Evolutionary conservation across 1,139 yeast genomes (phyloP), one percentile per base, ranked within the genome.

Genomic region (Candida tropicalis): DNA sequence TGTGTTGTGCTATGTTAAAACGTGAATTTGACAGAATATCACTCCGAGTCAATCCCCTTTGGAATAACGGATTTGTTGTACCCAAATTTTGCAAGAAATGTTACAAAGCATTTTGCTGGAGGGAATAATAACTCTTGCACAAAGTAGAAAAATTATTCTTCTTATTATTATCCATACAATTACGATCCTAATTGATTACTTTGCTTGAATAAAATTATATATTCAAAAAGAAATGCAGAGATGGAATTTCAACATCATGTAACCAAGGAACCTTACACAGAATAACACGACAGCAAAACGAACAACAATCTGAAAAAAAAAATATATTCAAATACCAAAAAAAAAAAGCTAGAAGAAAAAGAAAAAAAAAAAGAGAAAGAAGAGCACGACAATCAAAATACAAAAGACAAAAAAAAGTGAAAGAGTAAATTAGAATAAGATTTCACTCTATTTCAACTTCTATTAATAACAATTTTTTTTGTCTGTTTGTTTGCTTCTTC

Each of bases 1-100:
- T 83, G 9, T 81, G 79, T 8, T 84, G 90, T 62, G 78, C 86
- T 0, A 60, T 81, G 18, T 51, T 82, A 16, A 81, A 81, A 52
- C 63, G 88, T 51, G 69, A 73, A 27, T 74, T 75, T 49, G 87
- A 82, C 48, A 61, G 78, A 39, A 60, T 35, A 39, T 55, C 31
- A 41, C 55, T 13, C 24, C 34, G 41, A 11, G 13, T 37, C 31
- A 44, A 42, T 9, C 18, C 32, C 7, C 37, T 4, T 20, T 26
- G 29, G 39, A 28, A 6, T 7, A 31, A 31, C n/a, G 26, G n/a
- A 7, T 40, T 38, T 16, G n/a, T 15, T 12, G 35, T 43, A 9
- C 54, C 54, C 6, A 41, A 36, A 26, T 40, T 44, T 20, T 50
- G 54, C 38, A 39, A 43, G 18, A 28, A 23, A 23, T 50, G 54